Base-by-base conservation (phyloP, 2,329 filamentous ascomycete species). In the Aaosphaeria arxii region DNA sequence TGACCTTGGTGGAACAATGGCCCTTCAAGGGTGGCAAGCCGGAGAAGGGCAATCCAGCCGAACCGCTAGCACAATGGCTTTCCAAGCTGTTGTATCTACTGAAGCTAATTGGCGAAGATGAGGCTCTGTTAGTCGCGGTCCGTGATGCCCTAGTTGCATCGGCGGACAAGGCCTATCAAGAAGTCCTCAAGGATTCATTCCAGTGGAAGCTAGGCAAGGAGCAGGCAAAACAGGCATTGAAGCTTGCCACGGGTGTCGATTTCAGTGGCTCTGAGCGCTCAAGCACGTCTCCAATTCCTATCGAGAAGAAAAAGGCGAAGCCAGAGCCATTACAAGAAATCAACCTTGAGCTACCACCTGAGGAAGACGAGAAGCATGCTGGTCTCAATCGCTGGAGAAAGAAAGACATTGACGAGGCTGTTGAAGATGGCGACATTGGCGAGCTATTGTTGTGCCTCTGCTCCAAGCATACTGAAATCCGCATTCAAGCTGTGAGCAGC, bases 1-100 rank as follows among this genome's bases (percentile, higher is more conserved):
- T 89, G 55, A 81, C 85, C 0, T 75, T 95, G 17, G 73, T 82
- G 3, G 91, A 96, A 64, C 91, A 96, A 66, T 81, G 91, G 70
- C 81, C 85, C 0, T 95, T 89, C 59, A 66, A 65, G 45, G 73
- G 62, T 13, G 58, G 61, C 2, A 61, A 63, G 40, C 40, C 53
- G 2, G 51, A 61, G 33, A 62, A 61, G 29, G 57, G 50, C 5
- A 61, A 55, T 29, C 48, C 56, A 11, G 64, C 59, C 24, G 66
- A 63, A 40, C 43, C 58, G 9, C 47, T 71, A 36, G 61, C 67
- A 2, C 61, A 68, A 13, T 72, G 68, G 68, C 48, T 71, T 7
- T 61, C 64, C 1, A 66, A 62, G 41, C 49, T 70, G 6, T 48
- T 72, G 4, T 66, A 66, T 45, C 56, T 69, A 6, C 55, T 69